Base-by-base conservation (phyloP, 2,329 filamentous ascomycete species). In the Aspergillus phoenicis region DNA sequence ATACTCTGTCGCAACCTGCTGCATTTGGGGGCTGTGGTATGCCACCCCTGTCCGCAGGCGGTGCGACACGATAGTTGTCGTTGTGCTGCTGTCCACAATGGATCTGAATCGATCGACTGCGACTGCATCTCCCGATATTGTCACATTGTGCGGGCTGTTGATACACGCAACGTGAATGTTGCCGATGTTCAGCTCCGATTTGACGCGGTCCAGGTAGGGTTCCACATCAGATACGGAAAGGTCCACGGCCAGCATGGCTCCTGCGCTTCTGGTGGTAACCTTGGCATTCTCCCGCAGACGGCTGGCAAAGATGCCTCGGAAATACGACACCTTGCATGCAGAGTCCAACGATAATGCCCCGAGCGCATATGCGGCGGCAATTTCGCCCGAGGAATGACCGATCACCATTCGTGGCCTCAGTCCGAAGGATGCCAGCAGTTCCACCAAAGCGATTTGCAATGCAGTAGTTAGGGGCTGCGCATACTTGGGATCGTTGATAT, bases 371-470 rank as follows among this genome's bases (percentile, higher is more conserved):
- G 48, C 57, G 1, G 57, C 57, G 15, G 57, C 57, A 1, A 62
- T 28, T n/a, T 59, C 60, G 5, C 60, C 60, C 5, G 56, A 59
- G 6, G 60, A 62, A 22, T 62, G 60, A 3, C 60, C 60, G 7
- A 56, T 4, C 10, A 43, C 48, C 11, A 39, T 48, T 8, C 8
- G 4, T 3, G 60, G 56, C 4, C 7, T 24, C 10, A 62, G 4
- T 5, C 41, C 49, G 26, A 53, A 47, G 5, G 22, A 10, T 1
- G 17, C 8, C 11, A 62, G 36, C 1, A 62, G 36, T 8, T 62
- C 55, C 1, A 62, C 45, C 17, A 62, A 30, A 4, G 56, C 51
- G 2, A 62, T 47, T 28, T 62, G 61, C 7, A 62, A 15, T 3
- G 57, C 57, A 5, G 53, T 60, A 8, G 28, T 49, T 8, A 54